A percentile compares a stretch with the other conserved stretches of the same genome.
phyloP scores from a whole-genome alignment of 306 rosid genomes.

The Prunus salicina region DNA sequence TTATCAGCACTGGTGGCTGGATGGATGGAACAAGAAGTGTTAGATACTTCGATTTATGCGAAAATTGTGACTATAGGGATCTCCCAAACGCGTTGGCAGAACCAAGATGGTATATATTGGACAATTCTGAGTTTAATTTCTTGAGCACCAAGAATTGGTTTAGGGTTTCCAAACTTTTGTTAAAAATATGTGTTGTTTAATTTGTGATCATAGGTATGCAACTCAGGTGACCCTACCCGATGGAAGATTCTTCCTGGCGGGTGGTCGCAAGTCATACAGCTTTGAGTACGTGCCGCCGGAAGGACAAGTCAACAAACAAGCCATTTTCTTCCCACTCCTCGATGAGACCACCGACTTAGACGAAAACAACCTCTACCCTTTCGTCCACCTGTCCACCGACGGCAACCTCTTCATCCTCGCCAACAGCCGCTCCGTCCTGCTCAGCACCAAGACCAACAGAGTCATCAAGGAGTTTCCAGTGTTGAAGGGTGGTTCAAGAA shows the following conservation, averaged over 20 bases:
- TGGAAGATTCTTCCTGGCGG: slow-evolving; percentile 58
- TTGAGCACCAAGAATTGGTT: not conserved
- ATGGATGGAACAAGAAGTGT: slow-evolving; percentile 40
- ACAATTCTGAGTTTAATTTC: not conserved
- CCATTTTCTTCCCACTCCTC: slow-evolving; percentile 45
- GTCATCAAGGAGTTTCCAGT: slow-evolving; percentile 46
- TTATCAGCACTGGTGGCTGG: slow-evolving; percentile 72
- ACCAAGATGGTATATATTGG: slow-evolving; percentile 53
- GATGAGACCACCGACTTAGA: slow-evolving; percentile 73
- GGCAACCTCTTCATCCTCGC: slow-evolving; percentile 73
- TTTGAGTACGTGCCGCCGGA: slow-evolving; percentile 59
- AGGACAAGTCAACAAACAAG: slow-evolving; percentile 13
- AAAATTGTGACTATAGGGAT: slow-evolving; percentile 55
- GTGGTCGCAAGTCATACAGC: slow-evolving; percentile 69
- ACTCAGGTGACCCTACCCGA: slow-evolving; percentile 51
- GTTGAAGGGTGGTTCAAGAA: slow-evolving; percentile 62
- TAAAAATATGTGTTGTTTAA: not conserved
- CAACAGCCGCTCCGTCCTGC: slow-evolving; percentile 74
- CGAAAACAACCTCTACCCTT: slow-evolving; percentile 92
- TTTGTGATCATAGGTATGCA: slow-evolving; percentile 47
- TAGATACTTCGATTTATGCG: slow-evolving; percentile 44
- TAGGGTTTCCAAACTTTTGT: not conserved
- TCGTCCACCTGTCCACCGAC: slow-evolving; percentile 59
- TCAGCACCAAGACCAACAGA: slow-evolving; percentile 38
- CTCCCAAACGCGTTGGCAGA: slow-evolving; percentile 31